phyloP scores from a whole-genome alignment of 495 filamentous ascomycete genomes.

The Annulohypoxylon maeteangense region DNA sequence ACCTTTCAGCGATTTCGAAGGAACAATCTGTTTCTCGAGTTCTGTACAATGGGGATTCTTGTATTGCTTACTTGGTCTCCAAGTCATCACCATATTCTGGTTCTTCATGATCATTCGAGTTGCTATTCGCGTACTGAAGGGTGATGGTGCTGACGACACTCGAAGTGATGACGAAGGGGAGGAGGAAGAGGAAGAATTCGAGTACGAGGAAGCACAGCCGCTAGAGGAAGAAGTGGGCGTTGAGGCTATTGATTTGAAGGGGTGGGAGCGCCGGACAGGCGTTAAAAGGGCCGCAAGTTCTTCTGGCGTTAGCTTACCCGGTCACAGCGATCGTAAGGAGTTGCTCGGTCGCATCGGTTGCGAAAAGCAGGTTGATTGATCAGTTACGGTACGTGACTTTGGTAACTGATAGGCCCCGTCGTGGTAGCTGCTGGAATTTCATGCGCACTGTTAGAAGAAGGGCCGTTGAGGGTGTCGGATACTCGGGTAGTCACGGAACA shows the following conservation, averaged over 20 bases:
- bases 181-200: conserved; percentile 62
- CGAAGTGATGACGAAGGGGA: conserved; percentile 88
- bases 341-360: conserved; percentile 78
- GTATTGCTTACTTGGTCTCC: conserved; percentile 77
- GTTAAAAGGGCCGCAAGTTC: conserved; percentile 57
- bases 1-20: conserved; percentile 74
- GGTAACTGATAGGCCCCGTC: conserved; percentile 13
- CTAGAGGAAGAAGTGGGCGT: conserved; percentile 75
- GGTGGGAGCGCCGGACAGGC: conserved; percentile 59
- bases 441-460: conserved; percentile 13
- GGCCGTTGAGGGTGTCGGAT: conserved; percentile 15
- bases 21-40: conserved; percentile 79
- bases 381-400: conserved; percentile 14
- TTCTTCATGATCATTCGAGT: conserved; percentile 88
- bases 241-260: conserved; percentile 66
- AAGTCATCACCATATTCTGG: conserved; percentile 85
- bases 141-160: conserved; percentile 82
- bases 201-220: conserved; percentile 60
- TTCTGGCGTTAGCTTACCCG: conserved; percentile 70
- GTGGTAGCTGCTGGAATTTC: conserved; percentile 10
- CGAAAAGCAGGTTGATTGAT: conserved; percentile 70
- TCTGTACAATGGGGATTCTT: conserved; percentile 80
- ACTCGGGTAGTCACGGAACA: conserved; percentile 5
- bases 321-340: conserved; percentile 78
- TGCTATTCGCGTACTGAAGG: conserved; percentile 77